Percentiles rank a stretch among this genome's conserved stretches.
Evolutionary conservation across 192 early-diverging fungal species (phyloP).

Genomic region (Neocallimastix lanati): DNA sequence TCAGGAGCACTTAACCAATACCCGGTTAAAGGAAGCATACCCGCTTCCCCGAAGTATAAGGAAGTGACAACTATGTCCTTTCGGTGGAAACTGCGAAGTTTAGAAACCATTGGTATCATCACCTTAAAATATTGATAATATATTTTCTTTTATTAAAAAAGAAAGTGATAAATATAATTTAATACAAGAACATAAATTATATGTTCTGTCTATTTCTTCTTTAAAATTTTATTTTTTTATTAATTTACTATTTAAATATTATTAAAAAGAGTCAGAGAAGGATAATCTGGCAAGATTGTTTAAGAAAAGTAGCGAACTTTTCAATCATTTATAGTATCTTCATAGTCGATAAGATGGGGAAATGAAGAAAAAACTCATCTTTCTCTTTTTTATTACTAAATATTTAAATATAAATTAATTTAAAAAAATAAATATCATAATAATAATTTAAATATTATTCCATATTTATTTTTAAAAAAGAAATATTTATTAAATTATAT

Average conservation of each 20-base stretch:
- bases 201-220: too few relatives aligned
- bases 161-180: too few relatives aligned
- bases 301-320: background rate
- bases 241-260: too few relatives aligned
- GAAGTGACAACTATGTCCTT: background rate
- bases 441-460: too few relatives aligned
- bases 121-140: background rate
- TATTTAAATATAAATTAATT: too few relatives aligned
- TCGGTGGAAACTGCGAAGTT: background rate
- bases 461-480: too few relatives aligned
- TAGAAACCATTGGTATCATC: background rate
- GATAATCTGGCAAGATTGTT: background rate
- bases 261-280: background rate
- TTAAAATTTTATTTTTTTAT: too few relatives aligned
- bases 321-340: background rate
- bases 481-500: too few relatives aligned
- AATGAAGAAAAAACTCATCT: background rate
- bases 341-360: background rate
- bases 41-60: background rate
- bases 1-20: background rate
- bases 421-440: too few relatives aligned
- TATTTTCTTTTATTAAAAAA: too few relatives aligned
- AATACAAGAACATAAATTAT: too few relatives aligned
- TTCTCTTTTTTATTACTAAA: background rate
- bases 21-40: background rate